A percentile compares a stretch with the other conserved stretches of the same genome.
Conservation (phyloP, 371 early-diverging fungal genomes). For the Blastocladiella emersonii region DNA sequence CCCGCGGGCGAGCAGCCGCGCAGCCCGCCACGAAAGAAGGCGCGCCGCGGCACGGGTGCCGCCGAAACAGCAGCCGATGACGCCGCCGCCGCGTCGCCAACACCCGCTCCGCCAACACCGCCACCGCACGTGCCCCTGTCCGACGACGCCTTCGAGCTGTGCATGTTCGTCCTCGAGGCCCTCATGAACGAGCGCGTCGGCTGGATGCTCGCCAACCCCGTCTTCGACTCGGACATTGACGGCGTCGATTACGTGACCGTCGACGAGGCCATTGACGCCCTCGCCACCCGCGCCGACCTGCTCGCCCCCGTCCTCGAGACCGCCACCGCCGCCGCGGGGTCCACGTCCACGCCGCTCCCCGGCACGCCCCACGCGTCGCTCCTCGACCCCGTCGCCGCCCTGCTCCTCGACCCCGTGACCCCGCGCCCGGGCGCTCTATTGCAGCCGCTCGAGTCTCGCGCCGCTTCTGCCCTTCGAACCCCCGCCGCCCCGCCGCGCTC, state of each 20-base stretch:
- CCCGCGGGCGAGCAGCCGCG: too few relatives aligned
- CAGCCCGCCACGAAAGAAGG: background rate
- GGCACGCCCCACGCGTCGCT: too few relatives aligned
- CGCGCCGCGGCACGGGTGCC: background rate
- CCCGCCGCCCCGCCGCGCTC: background rate
- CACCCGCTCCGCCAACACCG: too few relatives aligned
- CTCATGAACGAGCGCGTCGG: background rate
- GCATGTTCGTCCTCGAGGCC: constrained; percentile 1
- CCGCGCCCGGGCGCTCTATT: too few relatives aligned
- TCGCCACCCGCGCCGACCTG: background rate
- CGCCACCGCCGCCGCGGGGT: too few relatives aligned
- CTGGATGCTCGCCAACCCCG: background rate
- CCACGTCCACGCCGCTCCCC: too few relatives aligned
- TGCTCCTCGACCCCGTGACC: too few relatives aligned
- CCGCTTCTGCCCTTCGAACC: too few relatives aligned
- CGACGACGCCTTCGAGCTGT: background rate
- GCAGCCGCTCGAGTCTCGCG: too few relatives aligned
- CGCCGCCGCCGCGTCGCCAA: background rate
- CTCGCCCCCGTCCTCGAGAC: background rate
- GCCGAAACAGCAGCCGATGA: too few relatives aligned
- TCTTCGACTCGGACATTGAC: background rate
- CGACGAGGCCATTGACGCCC: background rate
- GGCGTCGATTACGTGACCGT: background rate
- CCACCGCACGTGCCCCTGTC: background rate
- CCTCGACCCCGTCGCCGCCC: too few relatives aligned